phyloP scores from a whole-genome alignment of 148 eudicot genomes.

The Polygonum maritimum region DNA sequence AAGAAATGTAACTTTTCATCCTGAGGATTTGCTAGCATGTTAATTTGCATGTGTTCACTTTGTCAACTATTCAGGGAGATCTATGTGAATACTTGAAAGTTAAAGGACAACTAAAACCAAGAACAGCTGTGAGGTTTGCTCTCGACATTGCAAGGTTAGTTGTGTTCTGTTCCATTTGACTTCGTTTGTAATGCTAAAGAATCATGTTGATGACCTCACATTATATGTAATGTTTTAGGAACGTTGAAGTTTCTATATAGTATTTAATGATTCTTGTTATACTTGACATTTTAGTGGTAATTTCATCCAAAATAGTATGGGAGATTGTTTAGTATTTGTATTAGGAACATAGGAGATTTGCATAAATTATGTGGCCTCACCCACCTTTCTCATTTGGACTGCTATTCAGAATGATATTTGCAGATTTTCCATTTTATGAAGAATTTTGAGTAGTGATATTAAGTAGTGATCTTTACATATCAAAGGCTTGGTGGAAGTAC shows the following conservation, averaged over 20 bases:
- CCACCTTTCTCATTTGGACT: background rate
- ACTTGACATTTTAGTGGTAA: background rate
- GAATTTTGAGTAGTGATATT: background rate
- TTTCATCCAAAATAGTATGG: background rate
- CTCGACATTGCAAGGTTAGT: conserved; percentile 47
- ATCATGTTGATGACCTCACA: background rate
- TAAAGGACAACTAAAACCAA: conserved; percentile 35
- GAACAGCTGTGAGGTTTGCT: conserved; percentile 32
- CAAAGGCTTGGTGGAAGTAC: background rate
- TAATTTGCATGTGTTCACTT: background rate
- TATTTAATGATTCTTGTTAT: background rate
- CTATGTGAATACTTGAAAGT: conserved; percentile 26
- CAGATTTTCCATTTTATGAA: background rate
- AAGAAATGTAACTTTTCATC: background rate
- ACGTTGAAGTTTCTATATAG: background rate
- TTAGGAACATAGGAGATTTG: background rate
- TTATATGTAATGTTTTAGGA: background rate
- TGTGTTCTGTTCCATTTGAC: conserved; percentile 4
- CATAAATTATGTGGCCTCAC: background rate
- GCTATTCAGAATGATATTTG: background rate
- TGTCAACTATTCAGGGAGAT: conserved; percentile 29
- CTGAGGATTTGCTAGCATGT: background rate
- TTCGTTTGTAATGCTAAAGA: background rate
- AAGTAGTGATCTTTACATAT: background rate
- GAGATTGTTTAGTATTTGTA: background rate